These are phyloP conservation scores for Lactarius pseudohatsudake DNA, from an alignment of 768 basidiomycete species.

Conservation along the genomic window DNA sequence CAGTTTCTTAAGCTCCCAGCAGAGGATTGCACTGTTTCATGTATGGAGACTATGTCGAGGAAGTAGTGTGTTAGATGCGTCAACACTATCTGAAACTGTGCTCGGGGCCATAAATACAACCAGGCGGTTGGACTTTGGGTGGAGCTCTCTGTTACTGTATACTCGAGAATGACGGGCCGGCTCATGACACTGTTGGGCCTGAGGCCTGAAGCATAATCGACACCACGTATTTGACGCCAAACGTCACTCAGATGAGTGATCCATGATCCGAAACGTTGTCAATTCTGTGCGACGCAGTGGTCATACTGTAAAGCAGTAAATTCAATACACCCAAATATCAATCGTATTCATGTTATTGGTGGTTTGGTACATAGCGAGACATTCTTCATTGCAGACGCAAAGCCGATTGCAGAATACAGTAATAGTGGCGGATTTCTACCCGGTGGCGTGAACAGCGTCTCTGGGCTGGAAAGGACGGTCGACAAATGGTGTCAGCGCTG, in stretches of 20 bases:
- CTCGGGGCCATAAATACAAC: neutral
- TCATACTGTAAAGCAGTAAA: neutral
- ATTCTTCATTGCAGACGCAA: neutral
- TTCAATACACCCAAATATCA: neutral
- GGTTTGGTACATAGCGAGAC: neutral
- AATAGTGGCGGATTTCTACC: constrained; percentile 5
- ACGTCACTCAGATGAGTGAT: neutral
- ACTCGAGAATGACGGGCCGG: neutral
- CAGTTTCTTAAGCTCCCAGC: neutral
- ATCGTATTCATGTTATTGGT: neutral
- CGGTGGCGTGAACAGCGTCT: constrained; percentile 35
- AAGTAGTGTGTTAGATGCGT: neutral
- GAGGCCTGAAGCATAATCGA: neutral
- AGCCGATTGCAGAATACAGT: neutral
- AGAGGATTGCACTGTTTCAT: neutral
- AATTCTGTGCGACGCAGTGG: neutral
- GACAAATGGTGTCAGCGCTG: neutral
- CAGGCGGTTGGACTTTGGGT: neutral
- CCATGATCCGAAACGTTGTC: neutral
- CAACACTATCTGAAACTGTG: neutral
- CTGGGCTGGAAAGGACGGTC: constrained; percentile 31
- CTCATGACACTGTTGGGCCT: neutral
- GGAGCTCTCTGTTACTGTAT: neutral
- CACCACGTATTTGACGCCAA: neutral
- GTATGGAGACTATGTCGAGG: neutral